phyloP scores from a whole-genome alignment of 805 yeast species.

The Yarrowia osloensis region DNA sequence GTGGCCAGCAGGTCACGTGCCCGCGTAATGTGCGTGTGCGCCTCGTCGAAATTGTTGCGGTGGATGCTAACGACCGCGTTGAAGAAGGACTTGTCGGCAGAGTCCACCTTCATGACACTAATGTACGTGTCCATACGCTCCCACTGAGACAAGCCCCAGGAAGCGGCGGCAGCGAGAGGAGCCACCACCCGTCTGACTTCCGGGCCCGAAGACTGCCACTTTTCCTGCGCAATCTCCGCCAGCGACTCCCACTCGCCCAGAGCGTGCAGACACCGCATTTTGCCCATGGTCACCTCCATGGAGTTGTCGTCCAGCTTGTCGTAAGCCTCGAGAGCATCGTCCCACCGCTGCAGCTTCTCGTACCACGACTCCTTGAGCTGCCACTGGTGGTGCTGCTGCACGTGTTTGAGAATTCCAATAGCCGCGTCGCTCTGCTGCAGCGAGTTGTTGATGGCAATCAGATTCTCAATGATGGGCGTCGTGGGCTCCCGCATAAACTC shows the following conservation, averaged over 20 bases:
- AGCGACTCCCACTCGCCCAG: slow-evolving; percentile 98
- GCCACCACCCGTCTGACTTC: slow-evolving; percentile 84
- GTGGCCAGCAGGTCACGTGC: slow-evolving; percentile 91
- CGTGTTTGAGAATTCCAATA: slow-evolving; percentile 79
- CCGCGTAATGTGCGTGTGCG: slow-evolving; percentile 70
- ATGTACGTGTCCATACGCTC: slow-evolving; percentile 92
- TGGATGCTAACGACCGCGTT: slow-evolving; percentile 87
- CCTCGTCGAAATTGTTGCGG: slow-evolving; percentile 80
- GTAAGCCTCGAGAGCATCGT: slow-evolving; percentile 91
- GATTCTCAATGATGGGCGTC: slow-evolving; percentile 85
- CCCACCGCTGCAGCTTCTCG: slow-evolving; percentile 96
- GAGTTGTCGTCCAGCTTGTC: slow-evolving; percentile 68
- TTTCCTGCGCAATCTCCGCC: slow-evolving; percentile 78
- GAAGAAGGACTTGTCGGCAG: slow-evolving; percentile 94
- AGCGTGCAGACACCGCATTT: slow-evolving; percentile 96
- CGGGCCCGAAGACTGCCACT: slow-evolving; percentile 74
- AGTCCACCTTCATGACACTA: slow-evolving; percentile 82
- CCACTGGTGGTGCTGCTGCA: slow-evolving; percentile 66
- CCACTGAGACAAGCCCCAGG: slow-evolving; percentile 98
- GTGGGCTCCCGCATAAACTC: slow-evolving; percentile 94
- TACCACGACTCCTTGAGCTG: slow-evolving; percentile 97
- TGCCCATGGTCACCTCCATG: slow-evolving; percentile 92
- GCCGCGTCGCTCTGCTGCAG: slow-evolving; percentile 97
- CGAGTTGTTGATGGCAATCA: slow-evolving; percentile 90
- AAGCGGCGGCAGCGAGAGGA: slow-evolving; percentile 97